Percentiles rank a stretch among this genome's conserved stretches.
Conservation (phyloP, 441 rosid species). For the Adansonia madagascariensis region DNA sequence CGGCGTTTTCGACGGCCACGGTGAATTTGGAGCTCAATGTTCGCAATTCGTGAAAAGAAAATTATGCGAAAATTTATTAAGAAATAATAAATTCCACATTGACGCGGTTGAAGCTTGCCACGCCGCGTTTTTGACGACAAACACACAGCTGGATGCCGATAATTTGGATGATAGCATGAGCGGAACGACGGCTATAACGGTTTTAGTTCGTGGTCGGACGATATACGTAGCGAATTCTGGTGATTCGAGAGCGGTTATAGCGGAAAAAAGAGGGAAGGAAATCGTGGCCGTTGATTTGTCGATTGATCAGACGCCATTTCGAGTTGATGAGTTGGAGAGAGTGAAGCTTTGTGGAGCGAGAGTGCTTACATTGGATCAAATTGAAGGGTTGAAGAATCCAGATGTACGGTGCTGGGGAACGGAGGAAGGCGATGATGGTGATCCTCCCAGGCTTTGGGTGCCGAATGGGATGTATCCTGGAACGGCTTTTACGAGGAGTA, state of each 20-base stretch:
- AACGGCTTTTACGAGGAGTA: constrained; percentile 96
- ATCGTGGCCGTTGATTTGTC: constrained; percentile 87
- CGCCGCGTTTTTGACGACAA: constrained; percentile 64
- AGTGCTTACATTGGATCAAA: constrained; percentile 96
- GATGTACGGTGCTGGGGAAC: constrained; percentile 97
- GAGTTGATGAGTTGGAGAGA: constrained; percentile 84
- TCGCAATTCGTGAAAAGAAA: constrained; percentile 86
- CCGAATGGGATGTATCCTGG: constrained; percentile 98
- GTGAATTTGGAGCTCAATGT: constrained; percentile 91
- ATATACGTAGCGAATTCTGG: constrained; percentile 88
- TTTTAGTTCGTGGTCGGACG: constrained; percentile 85
- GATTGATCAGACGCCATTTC: constrained; percentile 91
- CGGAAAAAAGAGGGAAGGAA: constrained; percentile 75
- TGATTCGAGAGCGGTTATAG: constrained; percentile 93
- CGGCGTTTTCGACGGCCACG: constrained; percentile 98
- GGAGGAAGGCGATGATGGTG: constrained; percentile 97
- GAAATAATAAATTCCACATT: constrained; percentile 59
- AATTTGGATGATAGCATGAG: constrained; percentile 92
- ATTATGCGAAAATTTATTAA: constrained; percentile 83
- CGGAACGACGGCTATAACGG: constrained; percentile 97
- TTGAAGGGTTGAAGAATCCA: constrained; percentile 94
- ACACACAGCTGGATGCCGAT: constrained; percentile 80
- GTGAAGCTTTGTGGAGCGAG: constrained; percentile 95
- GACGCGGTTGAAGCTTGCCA: constrained; percentile 89
- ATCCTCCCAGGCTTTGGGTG: constrained; percentile 98